Evolutionary conservation across 2,329 filamentous ascomycete species (phyloP), one percentile per base, ranked within the genome.

Genomic region (Juglanconis juglandina): DNA sequence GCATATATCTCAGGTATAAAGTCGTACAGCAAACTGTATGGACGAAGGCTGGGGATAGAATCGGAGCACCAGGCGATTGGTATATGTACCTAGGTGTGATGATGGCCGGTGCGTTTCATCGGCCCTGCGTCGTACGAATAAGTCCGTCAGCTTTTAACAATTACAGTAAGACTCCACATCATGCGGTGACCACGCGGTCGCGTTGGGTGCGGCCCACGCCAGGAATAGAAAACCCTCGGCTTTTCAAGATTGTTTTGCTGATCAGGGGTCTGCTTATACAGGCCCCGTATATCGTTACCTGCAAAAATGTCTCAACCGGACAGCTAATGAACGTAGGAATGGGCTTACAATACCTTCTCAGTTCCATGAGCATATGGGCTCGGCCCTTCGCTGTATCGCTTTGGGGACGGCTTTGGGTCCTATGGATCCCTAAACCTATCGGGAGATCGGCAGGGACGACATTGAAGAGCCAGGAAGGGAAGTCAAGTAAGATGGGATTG

Each of bases 121-220:
- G 14, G 52, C 37, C n/a, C 37, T 17, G 37, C 9, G 44, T 47
- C 17, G 50, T 53, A 13, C 14, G 30, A 46, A 30, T 9, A 53
- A 10, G 32, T 30, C 33, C 6, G 34, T 39, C 34, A 39, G 33
- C 24, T 34, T 39, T 33, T n/a, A 13, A 52, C 30, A 53, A 42
- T 42, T 44, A 24, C 17, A 47, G 37, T 47, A n/a, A 35, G 52
- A 42, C 53, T 47, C 53, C 53, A 55, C 53, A 55, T 55, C 33
- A 34, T 35, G 42, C 42, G 42, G 33, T 44, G 14, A 35, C 30
- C 42, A 32, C 42, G n/a, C 7, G 42, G 17, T 11, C 42, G 32
- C 14, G 41, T 30, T 48, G 44, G 44, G 44, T 17, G 4, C 44
- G 44, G 17, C 44, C 44, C 44, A 47, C 44, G 44, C 44, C 44